Base-by-base conservation (phyloP, 179 eudicot genomes). In the Carnegiea gigantea region DNA sequence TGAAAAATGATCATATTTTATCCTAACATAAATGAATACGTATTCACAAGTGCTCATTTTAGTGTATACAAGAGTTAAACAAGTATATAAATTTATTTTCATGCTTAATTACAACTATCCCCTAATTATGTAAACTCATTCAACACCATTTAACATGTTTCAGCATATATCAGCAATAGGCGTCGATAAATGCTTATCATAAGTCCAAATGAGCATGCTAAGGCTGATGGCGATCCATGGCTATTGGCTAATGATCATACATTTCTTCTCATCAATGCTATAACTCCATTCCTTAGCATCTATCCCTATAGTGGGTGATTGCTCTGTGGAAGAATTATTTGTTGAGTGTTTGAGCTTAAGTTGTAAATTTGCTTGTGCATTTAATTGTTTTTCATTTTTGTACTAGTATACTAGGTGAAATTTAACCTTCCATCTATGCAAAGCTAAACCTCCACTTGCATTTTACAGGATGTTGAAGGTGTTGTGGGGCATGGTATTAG, bases 381-480 rank as follows among this genome's bases (percentile, higher is more conserved):
- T 51, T 17, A 2, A 51, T 26, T 26, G 40, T 14, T 67, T 67
- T 24, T 28, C 68, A 62, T 6, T 11, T 62, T 62, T 70, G 18
- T 30, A 33, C 40, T 80, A 73, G 62, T 44, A 26, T 54, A 8
- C 46, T 1, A 36, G 46, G n/a, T 70, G 73, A 30, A 36, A 21
- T 15, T 30, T 68, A 30, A 20, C 73, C 18, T 28, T 68, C 40
- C 20, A 14, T 26, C 73, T 13, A 68, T 68, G 43, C 18, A 12
- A 13, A 26, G 44, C 43, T 36, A 70, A 70, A 36, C 14, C 9
- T 15, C 23, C 10, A 70, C 73, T 70, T 70, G 46, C 46, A 40
- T 82, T 77, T 80, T 84, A 20, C 85, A 91, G 96, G 92, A 83
- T 75, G 79, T 68, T 81, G 91, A 88, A 82, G 91, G 78, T 76